phyloP scores from a whole-genome alignment of 306 rosid genomes.

The Canavalia ensiformis region DNA sequence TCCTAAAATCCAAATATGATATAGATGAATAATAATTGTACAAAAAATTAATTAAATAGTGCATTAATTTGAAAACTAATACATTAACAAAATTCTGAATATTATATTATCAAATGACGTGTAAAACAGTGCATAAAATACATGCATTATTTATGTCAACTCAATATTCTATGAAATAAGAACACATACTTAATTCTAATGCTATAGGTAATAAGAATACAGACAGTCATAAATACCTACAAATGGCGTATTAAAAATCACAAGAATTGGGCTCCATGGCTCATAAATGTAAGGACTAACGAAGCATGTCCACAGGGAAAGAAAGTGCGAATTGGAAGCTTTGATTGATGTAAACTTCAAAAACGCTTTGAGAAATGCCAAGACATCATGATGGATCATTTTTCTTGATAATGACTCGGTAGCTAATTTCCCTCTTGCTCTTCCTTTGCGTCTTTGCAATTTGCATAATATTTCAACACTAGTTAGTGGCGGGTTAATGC shows the following conservation, averaged over 20 bases:
- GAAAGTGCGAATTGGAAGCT: neutral
- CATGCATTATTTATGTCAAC: neutral
- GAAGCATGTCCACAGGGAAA: slow-evolving; percentile 6
- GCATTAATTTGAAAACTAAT: too few species aligned
- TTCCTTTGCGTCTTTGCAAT: slow-evolving; percentile 19
- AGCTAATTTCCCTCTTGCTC: slow-evolving; percentile 3
- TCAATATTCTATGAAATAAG: neutral
- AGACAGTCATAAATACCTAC: neutral
- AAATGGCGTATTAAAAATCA: neutral
- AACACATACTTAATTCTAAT: neutral
- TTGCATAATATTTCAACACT: neutral
- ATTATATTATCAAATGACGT: neutral
- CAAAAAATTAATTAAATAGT: too few species aligned
- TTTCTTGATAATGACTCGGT: slow-evolving; percentile 38
- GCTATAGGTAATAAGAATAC: neutral
- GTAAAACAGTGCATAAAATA: neutral
- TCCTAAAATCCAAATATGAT: too few species aligned
- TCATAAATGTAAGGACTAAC: neutral
- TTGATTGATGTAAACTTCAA: slow-evolving; percentile 24
- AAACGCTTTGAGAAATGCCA: slow-evolving; percentile 18
- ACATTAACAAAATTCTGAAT: neutral
- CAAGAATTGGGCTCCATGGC: slow-evolving; percentile 26
- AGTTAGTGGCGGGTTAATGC: neutral
- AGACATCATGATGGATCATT: slow-evolving; percentile 14
- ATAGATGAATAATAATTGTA: too few species aligned